phyloP scores from a whole-genome alignment of 23 red algal species.

The Gracilaria domingensis region DNA sequence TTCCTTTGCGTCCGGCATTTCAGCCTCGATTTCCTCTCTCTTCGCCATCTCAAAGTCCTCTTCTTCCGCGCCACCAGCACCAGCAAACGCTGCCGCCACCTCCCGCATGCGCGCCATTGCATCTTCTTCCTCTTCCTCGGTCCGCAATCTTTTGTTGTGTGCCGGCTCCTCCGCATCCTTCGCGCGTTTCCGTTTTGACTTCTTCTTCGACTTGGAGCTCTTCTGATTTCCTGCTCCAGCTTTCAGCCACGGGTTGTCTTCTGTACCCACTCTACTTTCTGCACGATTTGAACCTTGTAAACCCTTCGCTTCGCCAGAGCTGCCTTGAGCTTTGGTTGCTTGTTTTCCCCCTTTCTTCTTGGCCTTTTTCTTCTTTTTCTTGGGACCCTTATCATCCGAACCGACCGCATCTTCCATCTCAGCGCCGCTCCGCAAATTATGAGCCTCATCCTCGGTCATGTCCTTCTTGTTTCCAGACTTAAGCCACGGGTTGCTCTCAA shows the following conservation, averaged over 20 bases:
- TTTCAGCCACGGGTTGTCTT: slow-evolving; percentile 9
- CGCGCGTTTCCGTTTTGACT: neutral
- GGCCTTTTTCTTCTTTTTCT: too few relatives aligned
- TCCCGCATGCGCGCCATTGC: slow-evolving; percentile 38
- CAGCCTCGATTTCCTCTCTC: slow-evolving; percentile 30
- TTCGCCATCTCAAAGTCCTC: slow-evolving; percentile 59
- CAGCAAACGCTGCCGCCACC: slow-evolving; percentile 66
- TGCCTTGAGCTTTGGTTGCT: too few relatives aligned
- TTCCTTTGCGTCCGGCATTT: slow-evolving; percentile 32
- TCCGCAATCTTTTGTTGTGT: neutral
- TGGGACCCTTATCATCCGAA: too few relatives aligned
- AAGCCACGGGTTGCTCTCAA: too few relatives aligned
- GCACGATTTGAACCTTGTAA: too few relatives aligned
- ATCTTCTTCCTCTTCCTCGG: neutral
- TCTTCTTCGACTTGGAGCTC: slow-evolving; percentile 9
- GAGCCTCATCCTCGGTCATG: too few relatives aligned
- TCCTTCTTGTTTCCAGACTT: too few relatives aligned
- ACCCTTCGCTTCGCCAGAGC: too few relatives aligned
- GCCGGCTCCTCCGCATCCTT: neutral
- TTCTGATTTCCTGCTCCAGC: neutral
- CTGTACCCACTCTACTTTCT: neutral
- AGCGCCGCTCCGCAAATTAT: too few relatives aligned
- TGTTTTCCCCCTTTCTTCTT: too few relatives aligned
- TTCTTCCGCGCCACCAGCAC: slow-evolving; percentile 67
- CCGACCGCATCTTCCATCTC: too few relatives aligned